These are phyloP conservation scores for Peziza echinospora DNA, from an alignment of 495 filamentous ascomycete genomes.

Conservation along the genomic window DNA sequence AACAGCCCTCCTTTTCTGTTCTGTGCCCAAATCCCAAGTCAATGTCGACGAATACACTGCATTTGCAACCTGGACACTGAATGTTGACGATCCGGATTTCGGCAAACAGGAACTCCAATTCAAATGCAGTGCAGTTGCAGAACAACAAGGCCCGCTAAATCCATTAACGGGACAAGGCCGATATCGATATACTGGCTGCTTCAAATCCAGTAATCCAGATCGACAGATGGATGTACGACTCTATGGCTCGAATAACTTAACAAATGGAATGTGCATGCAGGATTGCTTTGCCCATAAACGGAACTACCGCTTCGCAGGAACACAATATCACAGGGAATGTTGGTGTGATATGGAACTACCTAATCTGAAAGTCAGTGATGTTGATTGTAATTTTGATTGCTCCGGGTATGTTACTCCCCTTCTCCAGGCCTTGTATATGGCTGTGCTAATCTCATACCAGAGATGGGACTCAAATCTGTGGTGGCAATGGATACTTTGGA, in stretches of 20 bases:
- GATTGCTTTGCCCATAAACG: conserved; percentile 16
- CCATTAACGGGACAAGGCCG: conserved; percentile 17
- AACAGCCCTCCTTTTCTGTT: conserved; percentile 25
- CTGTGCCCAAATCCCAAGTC: conserved; percentile 26
- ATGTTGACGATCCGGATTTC: conserved; percentile 24
- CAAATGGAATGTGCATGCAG: conserved; percentile 24
- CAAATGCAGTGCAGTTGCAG: conserved; percentile 21
- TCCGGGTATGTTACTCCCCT: conserved; percentile 12
- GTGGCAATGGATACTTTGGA: conserved; percentile 21
- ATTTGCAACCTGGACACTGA: conserved; percentile 25
- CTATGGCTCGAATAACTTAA: conserved; percentile 18
- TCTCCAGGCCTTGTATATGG: not conserved
- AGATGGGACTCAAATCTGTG: conserved; percentile 19
- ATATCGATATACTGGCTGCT: conserved; percentile 25
- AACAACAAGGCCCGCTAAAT: conserved; percentile 22
- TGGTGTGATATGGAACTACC: conserved; percentile 25
- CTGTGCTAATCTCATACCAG: conserved; percentile 1
- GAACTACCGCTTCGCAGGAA: conserved; percentile 28
- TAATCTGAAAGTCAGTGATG: conserved; percentile 17
- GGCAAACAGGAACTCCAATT: conserved; percentile 24
- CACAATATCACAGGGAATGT: conserved; percentile 30
- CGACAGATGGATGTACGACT: conserved; percentile 22
- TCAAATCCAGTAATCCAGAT: conserved; percentile 23
- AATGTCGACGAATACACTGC: conserved; percentile 24
- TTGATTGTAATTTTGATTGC: conserved; percentile 22